Evolutionary conservation across 1,284 basidiomycete genomes (phyloP), one percentile per base, ranked within the genome.

Genomic region (Ustilago sp.): DNA sequence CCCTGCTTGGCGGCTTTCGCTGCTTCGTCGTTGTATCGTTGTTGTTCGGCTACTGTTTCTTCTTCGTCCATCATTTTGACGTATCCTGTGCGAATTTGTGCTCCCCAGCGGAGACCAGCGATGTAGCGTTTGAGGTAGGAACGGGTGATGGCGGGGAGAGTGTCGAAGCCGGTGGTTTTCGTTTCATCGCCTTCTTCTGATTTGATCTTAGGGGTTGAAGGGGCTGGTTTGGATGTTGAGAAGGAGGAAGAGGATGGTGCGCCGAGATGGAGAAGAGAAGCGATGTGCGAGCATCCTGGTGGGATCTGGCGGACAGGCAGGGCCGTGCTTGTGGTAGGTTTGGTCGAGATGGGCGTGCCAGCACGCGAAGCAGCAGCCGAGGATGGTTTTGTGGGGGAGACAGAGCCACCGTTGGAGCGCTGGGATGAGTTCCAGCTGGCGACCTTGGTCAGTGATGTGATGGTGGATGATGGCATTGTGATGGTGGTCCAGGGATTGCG

Each of bases 71-170:
- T 66, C 59, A 73, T 68, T 38, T 68, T 70, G 47, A 83, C 62
- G 50, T 77, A 48, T 8, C 83, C 83, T 0, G 55, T 63, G n/a
- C 73, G 68, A 39, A 83, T 76, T 41, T 69, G 71, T 4, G 61
- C 65, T 8, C 82, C 83, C 74, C 77, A 85, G 19, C 82, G 72
- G 12, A 85, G 41, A 8, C 79, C 83, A 0, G 81, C 69, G 4
- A 73, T 66, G 66, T 83, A 84, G 28, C 80, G 68, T 55, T 74
- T 56, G 13, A 84, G 45, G 38, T 76, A 71, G 17, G 63, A 61
- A 8, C 35, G 35, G 0, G 70, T 63, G 15, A 36, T 28, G 1
- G 65, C 51, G 1, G 70, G 55, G 19, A 73, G 70, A n/a, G 64
- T 38, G 41, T 45, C 76, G 63, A 58, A 60, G 54, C 68, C 74